Conservation (phyloP, 1,139 yeast genomes). For the Debaryomycetaceae sp. region DNA sequence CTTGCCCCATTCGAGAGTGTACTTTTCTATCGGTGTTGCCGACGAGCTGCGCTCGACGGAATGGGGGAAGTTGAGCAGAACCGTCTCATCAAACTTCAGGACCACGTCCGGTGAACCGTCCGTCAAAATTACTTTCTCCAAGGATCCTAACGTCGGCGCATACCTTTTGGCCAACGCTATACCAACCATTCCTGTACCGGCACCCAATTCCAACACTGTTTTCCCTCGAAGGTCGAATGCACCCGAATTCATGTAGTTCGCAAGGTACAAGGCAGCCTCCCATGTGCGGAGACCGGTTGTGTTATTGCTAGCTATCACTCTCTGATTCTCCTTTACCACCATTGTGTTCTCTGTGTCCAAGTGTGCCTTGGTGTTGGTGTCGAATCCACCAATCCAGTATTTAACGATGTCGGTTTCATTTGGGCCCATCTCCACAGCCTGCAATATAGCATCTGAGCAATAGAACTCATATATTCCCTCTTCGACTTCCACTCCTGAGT, state of each 20-base stretch:
- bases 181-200: slow-evolving; percentile 89
- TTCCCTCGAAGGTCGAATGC: slow-evolving; percentile 11
- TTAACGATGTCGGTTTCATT: slow-evolving; percentile 46
- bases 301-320: slow-evolving; percentile 64
- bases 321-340: slow-evolving; percentile 57
- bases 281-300: slow-evolving; percentile 91
- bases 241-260: slow-evolving; percentile 38
- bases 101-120: slow-evolving; percentile 75
- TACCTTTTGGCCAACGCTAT: slow-evolving; percentile 43
- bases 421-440: slow-evolving; percentile 36
- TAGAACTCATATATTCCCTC: slow-evolving; percentile 53
- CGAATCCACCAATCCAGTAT: slow-evolving; percentile 37
- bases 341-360: slow-evolving; percentile 22
- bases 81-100: slow-evolving; percentile 45
- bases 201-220: slow-evolving; percentile 68
- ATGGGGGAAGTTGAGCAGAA: slow-evolving; percentile 39
- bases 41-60: slow-evolving; percentile 2
- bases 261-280: slow-evolving; percentile 83
- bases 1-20: slow-evolving; percentile 54
- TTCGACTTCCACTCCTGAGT: slow-evolving; percentile 21
- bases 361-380: background rate
- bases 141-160: slow-evolving; percentile 8
- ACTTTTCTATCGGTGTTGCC: slow-evolving; percentile 6
- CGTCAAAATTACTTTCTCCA: slow-evolving; percentile 48
- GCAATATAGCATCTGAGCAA: slow-evolving; percentile 35